Evolutionary conservation across 768 basidiomycete genomes (phyloP), one percentile per base, ranked within the genome.

Genomic region (Tylopilus felleus): DNA sequence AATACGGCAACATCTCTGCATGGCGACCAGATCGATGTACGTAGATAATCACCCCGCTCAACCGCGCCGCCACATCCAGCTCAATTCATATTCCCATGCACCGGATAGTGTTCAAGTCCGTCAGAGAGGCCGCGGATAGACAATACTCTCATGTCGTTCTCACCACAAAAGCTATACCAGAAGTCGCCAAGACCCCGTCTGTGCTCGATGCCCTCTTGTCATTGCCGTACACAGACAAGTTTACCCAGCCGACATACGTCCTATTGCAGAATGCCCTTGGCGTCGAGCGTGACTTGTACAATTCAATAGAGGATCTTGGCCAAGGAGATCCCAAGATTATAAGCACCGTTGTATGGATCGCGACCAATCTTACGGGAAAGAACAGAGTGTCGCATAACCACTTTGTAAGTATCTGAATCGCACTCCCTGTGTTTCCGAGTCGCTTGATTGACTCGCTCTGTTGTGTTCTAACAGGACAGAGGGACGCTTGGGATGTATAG

Each of bases 231-330:
- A 60, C 71, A 45, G 74, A 78, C 29, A 62, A 62, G 42, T 72
- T 75, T 56, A 58, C 73, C 5, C 82, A 84, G 60, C 84, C 84
- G 1, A 79, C 76, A 1, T 84, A 83, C 62, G 81, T 84, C 2
- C 65, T 88, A 13, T 59, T 86, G 45, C 84, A 90, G 74, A 91
- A 91, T 64, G 88, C 88, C 7, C 70, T 92, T 4, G 81, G 81
- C 35, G 35, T 57, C 40, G 89, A 90, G 63, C 72, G 68, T 31
- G 86, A 86, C 51, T 72, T 89, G 21, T 86, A 87, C 64, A 61
- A 78, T 10, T 76, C 83, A 2, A 52, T 82, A 12, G 73, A 72
- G 53, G 56, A 63, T 9, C 67, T 82, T n/a, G 67, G 70, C 38
- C 71, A 72, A 4, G 69, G 75, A 8, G 61, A 71, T 23, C 82